Base-by-base conservation (phyloP, 805 yeast species). In the Candida glaebosa region DNA sequence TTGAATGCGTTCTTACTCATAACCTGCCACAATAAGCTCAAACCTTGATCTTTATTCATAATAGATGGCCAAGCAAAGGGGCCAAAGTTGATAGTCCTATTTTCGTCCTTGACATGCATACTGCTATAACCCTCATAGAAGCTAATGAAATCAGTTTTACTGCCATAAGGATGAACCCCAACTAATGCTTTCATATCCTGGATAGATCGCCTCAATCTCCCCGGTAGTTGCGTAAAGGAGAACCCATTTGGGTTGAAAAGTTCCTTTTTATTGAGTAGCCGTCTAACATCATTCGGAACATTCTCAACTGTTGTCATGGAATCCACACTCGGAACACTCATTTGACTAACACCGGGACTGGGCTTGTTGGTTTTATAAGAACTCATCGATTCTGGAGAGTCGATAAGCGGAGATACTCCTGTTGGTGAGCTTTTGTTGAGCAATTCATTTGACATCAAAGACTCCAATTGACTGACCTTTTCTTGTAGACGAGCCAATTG, bases 11-110 rank as follows among this genome's bases (percentile, higher is more conserved):
- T 34, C n/a, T 18, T 34, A 10, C 17, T 9, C 10, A 66, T 47
- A 41, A 60, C 49, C 16, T 64, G 60, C 71, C 71, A 67, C 4
- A 67, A 49, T 16, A 58, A 9, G n/a, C 55, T 9, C 18, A 38
- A 31, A 5, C 36, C 20, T 15, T 3, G 18, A 31, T 38, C 40
- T 18, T 34, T 22, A 18, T 22, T 38, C 40, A 38, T 38, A 5
- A 38, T 31, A n/a, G 40, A 38, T 16, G 34, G 35, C 40, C 40
- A 38, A 16, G 31, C 34, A 16, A 38, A 38, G 5, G 40, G 40
- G 3, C 40, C 40, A 38, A 19, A 38, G 15, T 34, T 34, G 17
- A 20, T 38, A 16, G 14, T 20, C 33, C 18, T 4, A 3, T 7
- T 25, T 14, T 12, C 34, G 5, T 9, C 20, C 28, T 16, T 41